Evolutionary conservation across 2,329 filamentous ascomycete species (phyloP).

Genomic region (Dryadomyces quercivorus): DNA sequence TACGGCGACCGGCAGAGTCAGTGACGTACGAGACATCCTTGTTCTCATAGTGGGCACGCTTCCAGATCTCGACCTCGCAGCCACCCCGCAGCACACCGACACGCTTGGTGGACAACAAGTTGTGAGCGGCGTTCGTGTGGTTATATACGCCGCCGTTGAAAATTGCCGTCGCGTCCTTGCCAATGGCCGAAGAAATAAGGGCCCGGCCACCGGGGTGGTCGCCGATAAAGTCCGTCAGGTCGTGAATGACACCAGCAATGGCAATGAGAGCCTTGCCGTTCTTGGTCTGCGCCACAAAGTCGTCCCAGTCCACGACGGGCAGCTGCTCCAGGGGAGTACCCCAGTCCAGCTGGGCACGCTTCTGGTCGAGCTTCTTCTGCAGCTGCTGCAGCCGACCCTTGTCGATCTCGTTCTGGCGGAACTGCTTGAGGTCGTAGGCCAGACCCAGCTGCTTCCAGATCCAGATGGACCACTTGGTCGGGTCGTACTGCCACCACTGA

Average conservation of each 20-base stretch:
- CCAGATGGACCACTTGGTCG: conserved; percentile 85
- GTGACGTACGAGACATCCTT: conserved; percentile 72
- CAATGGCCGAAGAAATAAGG: conserved; percentile 69
- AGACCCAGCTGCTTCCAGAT: conserved; percentile 73
- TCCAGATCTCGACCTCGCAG: conserved; percentile 88
- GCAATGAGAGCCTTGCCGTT: conserved; percentile 66
- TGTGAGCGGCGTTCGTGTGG: conserved; percentile 84
- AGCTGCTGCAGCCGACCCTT: conserved; percentile 80
- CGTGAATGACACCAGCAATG: conserved; percentile 76
- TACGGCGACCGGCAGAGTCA: conserved; percentile 68
- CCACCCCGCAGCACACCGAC: conserved; percentile 78
- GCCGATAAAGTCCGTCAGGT: conserved; percentile 73
- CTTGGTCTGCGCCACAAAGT: conserved; percentile 68
- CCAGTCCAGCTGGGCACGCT: conserved; percentile 74
- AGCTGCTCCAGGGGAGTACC: conserved; percentile 75
- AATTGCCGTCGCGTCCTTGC: conserved; percentile 80
- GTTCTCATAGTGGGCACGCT: conserved; percentile 72
- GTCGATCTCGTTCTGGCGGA: conserved; percentile 84
- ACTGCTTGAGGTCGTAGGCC: conserved; percentile 80
- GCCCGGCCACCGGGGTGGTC: conserved; percentile 85
- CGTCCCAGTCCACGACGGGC: conserved; percentile 76
- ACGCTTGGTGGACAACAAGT: conserved; percentile 77
- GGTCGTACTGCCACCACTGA: conserved; percentile 84
- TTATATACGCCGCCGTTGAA: conserved; percentile 88
- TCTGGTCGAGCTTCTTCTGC: conserved; percentile 88